These are phyloP conservation scores for Lichtheimia hyalospora DNA, from an alignment of 371 early-diverging fungal species.

Conservation along the genomic window DNA sequence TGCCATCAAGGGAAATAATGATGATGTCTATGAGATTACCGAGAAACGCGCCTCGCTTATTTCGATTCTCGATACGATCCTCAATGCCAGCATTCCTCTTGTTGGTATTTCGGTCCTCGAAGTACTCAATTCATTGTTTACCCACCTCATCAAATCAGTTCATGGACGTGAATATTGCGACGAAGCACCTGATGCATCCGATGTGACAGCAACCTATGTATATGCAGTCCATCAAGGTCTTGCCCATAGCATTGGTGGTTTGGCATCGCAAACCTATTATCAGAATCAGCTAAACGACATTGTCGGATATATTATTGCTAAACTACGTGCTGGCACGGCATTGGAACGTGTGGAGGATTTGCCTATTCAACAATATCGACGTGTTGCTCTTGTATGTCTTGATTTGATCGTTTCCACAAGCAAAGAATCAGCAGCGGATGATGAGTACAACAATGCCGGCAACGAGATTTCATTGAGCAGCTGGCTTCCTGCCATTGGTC, in stretches of 20 bases:
- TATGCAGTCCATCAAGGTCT: constrained; percentile 50
- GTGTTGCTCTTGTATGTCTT: constrained; percentile 51
- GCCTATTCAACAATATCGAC: constrained; percentile 47
- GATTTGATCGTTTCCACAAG: constrained; percentile 24
- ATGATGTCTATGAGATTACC: constrained; percentile 17
- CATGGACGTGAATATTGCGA: constrained; percentile 19
- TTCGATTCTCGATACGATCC: constrained; percentile 52
- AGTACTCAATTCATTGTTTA: constrained; percentile 73
- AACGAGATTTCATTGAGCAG: constrained; percentile 25
- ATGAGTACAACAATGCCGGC: constrained; percentile 5
- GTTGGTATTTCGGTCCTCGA: constrained; percentile 85
- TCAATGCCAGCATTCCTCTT: constrained; percentile 55
- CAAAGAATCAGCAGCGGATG: constrained; percentile 13
- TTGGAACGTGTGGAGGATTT: constrained; percentile 48
- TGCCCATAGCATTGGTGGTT: constrained; percentile 63
- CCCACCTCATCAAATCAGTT: constrained; percentile 54
- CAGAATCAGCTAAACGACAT: constrained; percentile 84
- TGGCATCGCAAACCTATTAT: constrained; percentile 82
- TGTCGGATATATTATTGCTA: constrained; percentile 69
- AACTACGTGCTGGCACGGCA: constrained; percentile 49
- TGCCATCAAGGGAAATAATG: constrained; percentile 18
- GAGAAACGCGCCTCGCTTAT: constrained; percentile 60
- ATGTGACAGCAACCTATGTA: constrained; percentile 27
- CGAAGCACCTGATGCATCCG: constrained; percentile 14
- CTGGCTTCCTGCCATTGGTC: constrained; percentile 41